Evolutionary conservation across 2,329 filamentous ascomycete genomes (phyloP).

Genomic region (Pleoardoris graminearum): DNA sequence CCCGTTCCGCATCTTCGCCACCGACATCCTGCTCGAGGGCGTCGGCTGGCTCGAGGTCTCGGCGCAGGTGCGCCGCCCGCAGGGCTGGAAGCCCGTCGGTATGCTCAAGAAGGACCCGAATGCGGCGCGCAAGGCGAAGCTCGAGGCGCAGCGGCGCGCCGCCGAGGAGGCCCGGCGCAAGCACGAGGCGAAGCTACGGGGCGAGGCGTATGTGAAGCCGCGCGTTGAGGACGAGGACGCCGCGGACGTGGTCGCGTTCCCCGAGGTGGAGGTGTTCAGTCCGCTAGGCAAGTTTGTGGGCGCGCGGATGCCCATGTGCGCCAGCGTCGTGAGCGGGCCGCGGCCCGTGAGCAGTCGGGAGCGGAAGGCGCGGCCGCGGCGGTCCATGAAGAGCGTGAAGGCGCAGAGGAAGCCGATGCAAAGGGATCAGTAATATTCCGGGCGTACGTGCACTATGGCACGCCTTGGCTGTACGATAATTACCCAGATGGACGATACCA

Average conservation of each 20-base stretch:
- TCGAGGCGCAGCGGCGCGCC: conserved; percentile 10
- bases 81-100: conserved; percentile 44
- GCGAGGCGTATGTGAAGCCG: conserved; percentile 26
- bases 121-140: conserved; percentile 24
- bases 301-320: conserved; percentile 68
- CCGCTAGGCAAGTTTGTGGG: conserved; percentile 82
- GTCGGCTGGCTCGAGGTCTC: conserved; percentile 91
- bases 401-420: conserved; percentile 32
- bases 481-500: not conserved
- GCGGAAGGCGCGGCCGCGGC: conserved; percentile 62
- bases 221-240: conserved; percentile 16
- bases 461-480: not conserved
- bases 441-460: no score
- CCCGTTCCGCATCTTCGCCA: conserved; percentile 77
- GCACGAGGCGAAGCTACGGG: conserved; percentile 38
- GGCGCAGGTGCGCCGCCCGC: conserved; percentile 68
- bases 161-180: conserved; percentile 23
- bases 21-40: conserved; percentile 88
- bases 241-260: conserved; percentile 51
- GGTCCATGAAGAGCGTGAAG: conserved; percentile 65
- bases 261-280: conserved; percentile 80
- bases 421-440: not conserved
- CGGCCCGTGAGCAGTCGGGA: conserved; percentile 56
- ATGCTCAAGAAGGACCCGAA: conserved; percentile 53
- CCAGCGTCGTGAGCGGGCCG: conserved; percentile 64